Conservation (phyloP, 331 rosid genomes). For the Ulmus americana region DNA sequence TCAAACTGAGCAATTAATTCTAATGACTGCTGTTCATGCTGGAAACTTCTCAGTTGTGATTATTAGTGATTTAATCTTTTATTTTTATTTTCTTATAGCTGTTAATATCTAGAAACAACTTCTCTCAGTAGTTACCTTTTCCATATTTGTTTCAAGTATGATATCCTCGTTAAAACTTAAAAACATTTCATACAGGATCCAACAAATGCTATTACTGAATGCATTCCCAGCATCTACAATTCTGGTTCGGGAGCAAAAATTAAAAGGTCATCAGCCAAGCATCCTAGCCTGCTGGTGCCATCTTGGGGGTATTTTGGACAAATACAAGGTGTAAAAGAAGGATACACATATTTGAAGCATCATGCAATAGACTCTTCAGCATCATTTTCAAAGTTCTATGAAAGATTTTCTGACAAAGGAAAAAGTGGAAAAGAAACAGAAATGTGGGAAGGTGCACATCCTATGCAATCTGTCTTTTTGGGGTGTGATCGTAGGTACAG, state of each 20-base stretch:
- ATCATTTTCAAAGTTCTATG: conserved; percentile 35
- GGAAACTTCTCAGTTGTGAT: not conserved
- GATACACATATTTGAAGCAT: conserved; percentile 33
- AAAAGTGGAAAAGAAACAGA: conserved; percentile 27
- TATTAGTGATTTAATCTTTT: not conserved
- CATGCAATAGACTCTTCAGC: conserved; percentile 61
- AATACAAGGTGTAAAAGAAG: conserved; percentile 37
- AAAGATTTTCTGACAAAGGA: conserved; percentile 30
- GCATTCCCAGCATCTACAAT: conserved; percentile 41
- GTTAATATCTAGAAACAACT: too few species aligned
- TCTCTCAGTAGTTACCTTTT: conserved; percentile 2
- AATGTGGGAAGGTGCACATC: conserved; percentile 41
- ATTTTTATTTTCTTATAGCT: conserved; percentile 6
- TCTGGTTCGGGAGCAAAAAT: conserved; percentile 84
- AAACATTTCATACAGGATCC: conserved; percentile 37
- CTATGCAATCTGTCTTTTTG: conserved; percentile 86
- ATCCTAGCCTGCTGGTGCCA: conserved; percentile 31
- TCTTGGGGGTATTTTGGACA: conserved; percentile 39
- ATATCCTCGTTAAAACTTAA: not conserved
- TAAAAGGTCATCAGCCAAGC: conserved; percentile 58
- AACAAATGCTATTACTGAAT: conserved; percentile 38
- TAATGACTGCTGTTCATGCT: conserved; percentile 5
- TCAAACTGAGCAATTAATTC: not conserved
- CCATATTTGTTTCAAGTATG: not conserved
- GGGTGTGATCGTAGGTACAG: conserved; percentile 97